These are phyloP conservation scores for Cotoneaster glaucophyllus DNA, from an alignment of 306 rosid species.

Conservation along the genomic window DNA sequence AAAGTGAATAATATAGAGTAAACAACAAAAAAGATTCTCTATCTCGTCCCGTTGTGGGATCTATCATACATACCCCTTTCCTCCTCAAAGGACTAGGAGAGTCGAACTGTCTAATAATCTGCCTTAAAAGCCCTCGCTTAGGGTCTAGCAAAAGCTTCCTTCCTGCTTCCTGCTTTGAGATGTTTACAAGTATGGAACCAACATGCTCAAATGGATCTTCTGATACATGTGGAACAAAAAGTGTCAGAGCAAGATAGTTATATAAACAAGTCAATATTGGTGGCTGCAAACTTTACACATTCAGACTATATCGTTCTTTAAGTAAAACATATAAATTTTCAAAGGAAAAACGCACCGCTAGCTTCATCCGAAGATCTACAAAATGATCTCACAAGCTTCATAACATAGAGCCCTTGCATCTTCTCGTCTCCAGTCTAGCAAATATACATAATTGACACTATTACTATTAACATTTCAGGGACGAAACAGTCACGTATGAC, in stretches of 20 bases:
- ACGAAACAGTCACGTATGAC: not conserved
- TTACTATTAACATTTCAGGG: not conserved
- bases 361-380: slow-evolving; percentile 58
- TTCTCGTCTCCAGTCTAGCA: slow-evolving; percentile 74
- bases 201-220: slow-evolving; percentile 95
- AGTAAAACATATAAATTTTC: slow-evolving; percentile 5
- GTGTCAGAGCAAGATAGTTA: slow-evolving; percentile 10
- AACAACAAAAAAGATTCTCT: not conserved
- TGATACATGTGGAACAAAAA: slow-evolving; percentile 20
- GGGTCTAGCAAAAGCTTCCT: slow-evolving; percentile 88
- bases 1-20: slow-evolving; percentile 10
- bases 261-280: not conserved
- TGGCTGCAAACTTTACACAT: not conserved
- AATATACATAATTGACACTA: slow-evolving; percentile 7
- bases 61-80: slow-evolving; percentile 73
- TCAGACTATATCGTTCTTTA: not conserved
- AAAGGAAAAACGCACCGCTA: slow-evolving; percentile 40
- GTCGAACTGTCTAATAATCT: slow-evolving; percentile 80
- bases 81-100: slow-evolving; percentile 69
- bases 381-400: slow-evolving; percentile 95
- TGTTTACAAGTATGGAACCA: slow-evolving; percentile 83
- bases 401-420: slow-evolving; percentile 69
- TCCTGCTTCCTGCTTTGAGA: slow-evolving; percentile 72
- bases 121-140: slow-evolving; percentile 75
- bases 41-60: not conserved